Conservation (phyloP, 352 stramenopile species). For the Pythium biforme region DNA sequence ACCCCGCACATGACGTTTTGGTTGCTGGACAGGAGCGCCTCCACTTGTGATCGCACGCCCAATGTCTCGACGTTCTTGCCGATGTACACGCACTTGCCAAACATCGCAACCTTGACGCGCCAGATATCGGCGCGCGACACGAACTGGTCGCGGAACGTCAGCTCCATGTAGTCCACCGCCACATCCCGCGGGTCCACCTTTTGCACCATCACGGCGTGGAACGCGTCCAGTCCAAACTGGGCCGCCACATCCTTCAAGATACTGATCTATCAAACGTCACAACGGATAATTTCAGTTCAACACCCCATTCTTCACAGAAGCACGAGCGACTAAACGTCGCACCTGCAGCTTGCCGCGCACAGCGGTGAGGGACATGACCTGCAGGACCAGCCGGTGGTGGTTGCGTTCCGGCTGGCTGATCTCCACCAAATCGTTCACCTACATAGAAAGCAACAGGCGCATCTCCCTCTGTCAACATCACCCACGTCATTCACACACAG, state of each 20-base stretch:
- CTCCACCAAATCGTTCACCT: slow-evolving; percentile 60
- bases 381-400: slow-evolving; percentile 62
- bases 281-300: neutral
- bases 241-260: slow-evolving; percentile 71
- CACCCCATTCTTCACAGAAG: neutral
- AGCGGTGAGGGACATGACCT: slow-evolving; percentile 58
- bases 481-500: neutral
- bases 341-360: slow-evolving; percentile 71
- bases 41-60: slow-evolving; percentile 88
- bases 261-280: slow-evolving; percentile 41
- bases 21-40: slow-evolving; percentile 82
- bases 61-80: slow-evolving; percentile 65
- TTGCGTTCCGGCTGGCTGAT: slow-evolving; percentile 52
- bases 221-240: slow-evolving; percentile 71
- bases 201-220: slow-evolving; percentile 53
- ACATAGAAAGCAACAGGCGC: neutral
- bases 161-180: slow-evolving; percentile 81
- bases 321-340: neutral
- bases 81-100: slow-evolving; percentile 75
- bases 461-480: neutral
- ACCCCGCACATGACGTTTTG: slow-evolving; percentile 87
- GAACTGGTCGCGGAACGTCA: slow-evolving; percentile 91
- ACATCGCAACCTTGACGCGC: slow-evolving; percentile 83
- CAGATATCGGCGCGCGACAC: slow-evolving; percentile 89
- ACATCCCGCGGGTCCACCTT: slow-evolving; percentile 58